Evolutionary conservation across 257 asterid species (phyloP), one percentile per base, ranked within the genome.

Genomic region (Fraxinus quadrangulata): DNA sequence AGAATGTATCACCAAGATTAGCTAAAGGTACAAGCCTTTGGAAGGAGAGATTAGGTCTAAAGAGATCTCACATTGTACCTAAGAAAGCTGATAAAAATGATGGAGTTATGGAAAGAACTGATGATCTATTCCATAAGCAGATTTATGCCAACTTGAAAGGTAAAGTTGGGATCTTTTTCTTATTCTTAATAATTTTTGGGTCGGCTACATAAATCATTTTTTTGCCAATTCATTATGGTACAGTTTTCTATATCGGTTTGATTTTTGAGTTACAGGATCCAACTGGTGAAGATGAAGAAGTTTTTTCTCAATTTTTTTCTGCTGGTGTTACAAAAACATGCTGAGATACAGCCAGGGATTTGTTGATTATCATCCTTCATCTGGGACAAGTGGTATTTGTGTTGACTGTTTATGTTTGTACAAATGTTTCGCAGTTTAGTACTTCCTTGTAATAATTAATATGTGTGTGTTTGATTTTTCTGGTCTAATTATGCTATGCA

Each of bases 21-120:
- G 40, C 77, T 11, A 89, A 80, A 70, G 86, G 86, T 5, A 34
- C 79, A 3, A 74, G 90, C 77, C 74, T 93, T 71, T 94, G 96
- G 98, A 94, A 76, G 89, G 96, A 92, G 81, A 89, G 88, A 33
- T 79, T 94, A 40, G 49, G 49, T 40, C 16, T 40, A 8, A 90
- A 84, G 83, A 90, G 93, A 82, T 71, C 92, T 71, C 83, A 74
- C 19, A 49, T 71, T 75, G 47, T 68, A 5, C 81, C 84, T 14
- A 90, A 88, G 83, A 93, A 85, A 81, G 36, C 81, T 23, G 85
- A 80, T 26, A 84, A 75, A 73, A 72, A 40, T 11, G 13, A 54
- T 70, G 88, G 85, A 36, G 81, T 75, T 59, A 80, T 89, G 75
- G 92, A 84, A 30, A 88, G 93, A 17, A 89, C 89, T 19, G 94